Evolutionary conservation across 2,329 filamentous ascomycete genomes (phyloP).

Genomic region (Leptographium procerum): DNA sequence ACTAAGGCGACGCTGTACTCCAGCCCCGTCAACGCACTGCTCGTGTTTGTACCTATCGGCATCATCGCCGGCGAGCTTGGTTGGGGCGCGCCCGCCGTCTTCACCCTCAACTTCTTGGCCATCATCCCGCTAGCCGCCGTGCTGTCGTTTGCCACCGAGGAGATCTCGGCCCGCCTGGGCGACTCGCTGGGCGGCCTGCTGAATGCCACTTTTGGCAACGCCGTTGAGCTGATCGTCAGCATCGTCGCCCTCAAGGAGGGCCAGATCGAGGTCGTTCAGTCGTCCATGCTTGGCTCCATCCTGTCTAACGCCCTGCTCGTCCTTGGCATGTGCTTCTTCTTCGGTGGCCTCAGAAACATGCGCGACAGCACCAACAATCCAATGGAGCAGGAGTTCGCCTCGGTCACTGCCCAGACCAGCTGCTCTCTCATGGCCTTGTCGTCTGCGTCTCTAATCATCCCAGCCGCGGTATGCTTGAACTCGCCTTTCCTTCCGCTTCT

Average conservation of each 20-base stretch:
- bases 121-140: constrained; percentile 84
- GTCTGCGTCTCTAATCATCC: constrained; percentile 68
- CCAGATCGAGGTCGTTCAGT: constrained; percentile 84
- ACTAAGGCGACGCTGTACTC: constrained; percentile 46
- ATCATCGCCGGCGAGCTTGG: constrained; percentile 52
- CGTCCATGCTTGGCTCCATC: constrained; percentile 83
- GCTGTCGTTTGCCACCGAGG: constrained; percentile 75
- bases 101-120: constrained; percentile 69
- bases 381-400: constrained; percentile 61
- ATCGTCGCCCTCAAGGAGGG: constrained; percentile 77
- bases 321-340: constrained; percentile 78
- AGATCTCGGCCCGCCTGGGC: constrained; percentile 60
- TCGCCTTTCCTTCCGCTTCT: neutral
- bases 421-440: constrained; percentile 65
- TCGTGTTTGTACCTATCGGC: constrained; percentile 63
- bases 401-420: constrained; percentile 66
- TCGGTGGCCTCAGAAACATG: constrained; percentile 58
- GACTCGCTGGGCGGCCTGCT: constrained; percentile 63
- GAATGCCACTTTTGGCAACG: constrained; percentile 71
- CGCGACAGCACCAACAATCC: constrained; percentile 43
- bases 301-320: constrained; percentile 83
- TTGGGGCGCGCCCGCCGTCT: constrained; percentile 57
- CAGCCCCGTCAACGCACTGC: constrained; percentile 55
- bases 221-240: constrained; percentile 72
- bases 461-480: constrained; percentile 48